phyloP scores from a whole-genome alignment of 2,329 filamentous ascomycete species.

The Pseudopyrenochaeta lycopersici region DNA sequence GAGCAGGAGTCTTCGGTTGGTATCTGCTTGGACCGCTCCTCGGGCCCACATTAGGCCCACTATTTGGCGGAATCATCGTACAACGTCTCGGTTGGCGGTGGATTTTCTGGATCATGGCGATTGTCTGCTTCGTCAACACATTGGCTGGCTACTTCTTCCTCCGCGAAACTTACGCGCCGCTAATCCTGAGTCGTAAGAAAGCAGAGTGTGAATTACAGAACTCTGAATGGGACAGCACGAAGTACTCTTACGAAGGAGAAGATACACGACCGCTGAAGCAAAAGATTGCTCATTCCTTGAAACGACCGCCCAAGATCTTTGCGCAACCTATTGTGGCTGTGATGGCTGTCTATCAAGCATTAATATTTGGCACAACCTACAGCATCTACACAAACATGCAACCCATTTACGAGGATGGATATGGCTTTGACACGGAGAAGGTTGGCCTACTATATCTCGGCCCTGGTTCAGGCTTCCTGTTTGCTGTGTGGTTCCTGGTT shows the following conservation, averaged over 20 bases:
- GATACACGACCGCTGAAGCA: conserved; percentile 48
- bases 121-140: conserved; percentile 54
- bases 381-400: conserved; percentile 60
- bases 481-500: conserved; percentile 57
- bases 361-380: conserved; percentile 59
- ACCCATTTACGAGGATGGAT: conserved; percentile 54
- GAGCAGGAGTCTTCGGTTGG: conserved; percentile 58
- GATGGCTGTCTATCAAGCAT: conserved; percentile 57
- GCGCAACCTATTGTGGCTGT: conserved; percentile 57
- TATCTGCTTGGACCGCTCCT: conserved; percentile 56
- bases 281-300: conserved; percentile 51
- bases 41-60: conserved; percentile 53
- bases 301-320: conserved; percentile 54
- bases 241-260: conserved; percentile 55
- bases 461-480: conserved; percentile 55
- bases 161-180: conserved; percentile 56
- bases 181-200: conserved; percentile 50
- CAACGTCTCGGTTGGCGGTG: conserved; percentile 58
- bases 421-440: conserved; percentile 57
- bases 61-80: conserved; percentile 57
- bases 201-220: conserved; percentile 42
- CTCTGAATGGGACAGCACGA: conserved; percentile 30
- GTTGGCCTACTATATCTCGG: conserved; percentile 58
- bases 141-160: conserved; percentile 55
- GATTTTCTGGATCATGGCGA: conserved; percentile 59